Evolutionary conservation across 2,329 filamentous ascomycete species (phyloP).

Genomic region (Leptographium lundbergii): DNA sequence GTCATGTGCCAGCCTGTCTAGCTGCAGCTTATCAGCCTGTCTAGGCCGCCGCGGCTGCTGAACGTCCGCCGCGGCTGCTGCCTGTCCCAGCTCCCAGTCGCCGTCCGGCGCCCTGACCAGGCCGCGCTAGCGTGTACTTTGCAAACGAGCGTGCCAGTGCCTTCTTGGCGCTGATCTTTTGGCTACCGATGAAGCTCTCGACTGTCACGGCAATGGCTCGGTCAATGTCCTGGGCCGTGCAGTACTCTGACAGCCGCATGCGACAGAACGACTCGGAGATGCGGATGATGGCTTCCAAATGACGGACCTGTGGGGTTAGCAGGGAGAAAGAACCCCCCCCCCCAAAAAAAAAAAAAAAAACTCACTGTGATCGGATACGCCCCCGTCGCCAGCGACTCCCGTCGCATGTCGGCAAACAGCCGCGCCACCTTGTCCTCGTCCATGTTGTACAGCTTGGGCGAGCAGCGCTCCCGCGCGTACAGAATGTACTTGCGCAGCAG

Average conservation of each 20-base stretch:
- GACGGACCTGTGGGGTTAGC: conserved; percentile 56
- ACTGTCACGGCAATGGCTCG: conserved; percentile 94
- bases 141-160: conserved; percentile 87
- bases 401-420: conserved; percentile 89
- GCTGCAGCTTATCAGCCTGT: too few species aligned
- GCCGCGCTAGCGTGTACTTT: conserved; percentile 64
- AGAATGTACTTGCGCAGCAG: conserved; percentile 92
- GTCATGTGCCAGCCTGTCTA: neutral
- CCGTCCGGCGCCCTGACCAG: conserved; percentile 22
- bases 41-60: conserved; percentile 3
- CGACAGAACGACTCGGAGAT: conserved; percentile 91
- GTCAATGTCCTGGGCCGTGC: conserved; percentile 80
- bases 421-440: conserved; percentile 94
- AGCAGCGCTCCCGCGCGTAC: conserved; percentile 80
- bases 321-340: neutral
- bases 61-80: neutral
- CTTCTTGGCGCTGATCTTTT: conserved; percentile 97
- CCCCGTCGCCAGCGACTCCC: conserved; percentile 83
- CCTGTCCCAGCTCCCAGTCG: conserved; percentile 9
- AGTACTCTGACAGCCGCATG: conserved; percentile 97
- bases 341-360: conserved; percentile 12
- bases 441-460: conserved; percentile 90
- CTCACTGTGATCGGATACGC: conserved; percentile 96
- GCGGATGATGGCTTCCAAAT: conserved; percentile 94
- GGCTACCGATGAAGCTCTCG: conserved; percentile 87